Percentiles rank a stretch among this genome's conserved stretches.
Evolutionary conservation across 2,329 filamentous ascomycete genomes (phyloP).

Genomic region (Aspergillus unguis): DNA sequence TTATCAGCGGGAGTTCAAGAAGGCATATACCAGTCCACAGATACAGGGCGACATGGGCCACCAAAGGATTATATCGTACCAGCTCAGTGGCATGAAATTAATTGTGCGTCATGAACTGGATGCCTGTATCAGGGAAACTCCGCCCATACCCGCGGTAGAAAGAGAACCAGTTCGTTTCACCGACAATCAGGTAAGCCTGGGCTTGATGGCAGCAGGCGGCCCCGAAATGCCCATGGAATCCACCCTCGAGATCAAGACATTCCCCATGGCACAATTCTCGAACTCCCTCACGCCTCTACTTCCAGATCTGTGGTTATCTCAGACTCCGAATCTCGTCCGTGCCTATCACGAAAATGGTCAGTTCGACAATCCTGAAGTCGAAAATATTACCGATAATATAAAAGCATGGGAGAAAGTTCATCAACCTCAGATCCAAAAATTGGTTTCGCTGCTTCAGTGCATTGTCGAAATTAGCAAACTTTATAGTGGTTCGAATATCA

Average conservation of each 20-base stretch:
- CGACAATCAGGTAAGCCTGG: constrained; percentile 27
- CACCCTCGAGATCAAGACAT: constrained; percentile 49
- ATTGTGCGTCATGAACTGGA: constrained; percentile 39
- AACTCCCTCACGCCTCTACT: constrained; percentile 20
- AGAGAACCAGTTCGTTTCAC: constrained; percentile 17
- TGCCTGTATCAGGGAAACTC: constrained; percentile 33
- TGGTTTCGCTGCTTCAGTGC: constrained; percentile 30
- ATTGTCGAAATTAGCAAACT: constrained; percentile 29
- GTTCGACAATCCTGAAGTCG: constrained; percentile 35
- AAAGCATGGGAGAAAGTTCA: constrained; percentile 37
- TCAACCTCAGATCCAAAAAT: constrained; percentile 25
- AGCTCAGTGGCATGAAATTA: constrained; percentile 38
- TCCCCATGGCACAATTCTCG: constrained; percentile 14
- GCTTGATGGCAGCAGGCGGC: constrained; percentile 30
- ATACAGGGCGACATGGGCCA: constrained; percentile 43
- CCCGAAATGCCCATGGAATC: constrained; percentile 31
- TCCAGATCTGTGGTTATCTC: constrained; percentile 47
- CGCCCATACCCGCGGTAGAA: no score
- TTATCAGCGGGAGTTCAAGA: constrained; percentile 48
- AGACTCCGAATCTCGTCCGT: constrained; percentile 48
- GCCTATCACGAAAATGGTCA: constrained; percentile 41
- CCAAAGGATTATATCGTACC: constrained; percentile 47
- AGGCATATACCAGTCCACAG: constrained; percentile 39
- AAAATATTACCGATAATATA: constrained; percentile 35
- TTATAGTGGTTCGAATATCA: constrained; percentile 22